Evolutionary conservation across 2,329 filamentous ascomycete genomes (phyloP).

Genomic region (Phaeophleospora eucalypticola): DNA sequence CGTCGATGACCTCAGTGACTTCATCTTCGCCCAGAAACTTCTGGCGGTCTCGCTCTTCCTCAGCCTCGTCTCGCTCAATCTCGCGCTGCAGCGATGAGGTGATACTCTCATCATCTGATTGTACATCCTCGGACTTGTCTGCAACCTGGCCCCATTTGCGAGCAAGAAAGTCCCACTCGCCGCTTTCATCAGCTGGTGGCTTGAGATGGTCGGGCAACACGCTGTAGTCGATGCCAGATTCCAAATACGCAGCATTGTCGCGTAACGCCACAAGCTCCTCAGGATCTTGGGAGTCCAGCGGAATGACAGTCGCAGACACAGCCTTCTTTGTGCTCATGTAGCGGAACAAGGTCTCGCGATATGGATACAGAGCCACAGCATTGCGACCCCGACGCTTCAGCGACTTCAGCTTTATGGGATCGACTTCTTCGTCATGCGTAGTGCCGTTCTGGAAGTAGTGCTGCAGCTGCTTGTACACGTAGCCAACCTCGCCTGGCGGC

Average conservation of each 20-base stretch:
- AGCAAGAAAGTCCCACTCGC: conserved; percentile 27
- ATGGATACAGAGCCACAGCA: conserved; percentile 32
- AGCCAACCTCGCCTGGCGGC: conserved; percentile 22
- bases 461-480: conserved; percentile 27
- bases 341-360: conserved; percentile 19
- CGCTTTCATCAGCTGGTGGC: conserved; percentile 6
- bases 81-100: conserved; percentile 21
- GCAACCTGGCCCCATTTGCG: conserved; percentile 34
- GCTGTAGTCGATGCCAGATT: conserved; percentile 14
- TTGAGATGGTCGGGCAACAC: conserved; percentile 15
- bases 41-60: conserved; percentile 45
- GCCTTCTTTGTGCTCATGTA: conserved; percentile 11
- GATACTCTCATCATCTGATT: conserved; percentile 14
- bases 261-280: conserved; percentile 23
- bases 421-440: conserved; percentile 2
- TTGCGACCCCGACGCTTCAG: conserved; percentile 19
- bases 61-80: conserved; percentile 42
- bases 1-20: conserved; percentile 52
- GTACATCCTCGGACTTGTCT: conserved; percentile 24
- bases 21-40: conserved; percentile 36
- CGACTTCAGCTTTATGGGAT: conserved; percentile 6
- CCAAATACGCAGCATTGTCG: conserved; percentile 24
- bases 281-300: conserved; percentile 8
- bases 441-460: conserved; percentile 23
- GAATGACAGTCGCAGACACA: conserved; percentile 32